Percentiles rank a stretch among this genome's conserved stretches.
phyloP scores from a whole-genome alignment of 2,329 filamentous ascomycete genomes.

The Xylaria sp. region DNA sequence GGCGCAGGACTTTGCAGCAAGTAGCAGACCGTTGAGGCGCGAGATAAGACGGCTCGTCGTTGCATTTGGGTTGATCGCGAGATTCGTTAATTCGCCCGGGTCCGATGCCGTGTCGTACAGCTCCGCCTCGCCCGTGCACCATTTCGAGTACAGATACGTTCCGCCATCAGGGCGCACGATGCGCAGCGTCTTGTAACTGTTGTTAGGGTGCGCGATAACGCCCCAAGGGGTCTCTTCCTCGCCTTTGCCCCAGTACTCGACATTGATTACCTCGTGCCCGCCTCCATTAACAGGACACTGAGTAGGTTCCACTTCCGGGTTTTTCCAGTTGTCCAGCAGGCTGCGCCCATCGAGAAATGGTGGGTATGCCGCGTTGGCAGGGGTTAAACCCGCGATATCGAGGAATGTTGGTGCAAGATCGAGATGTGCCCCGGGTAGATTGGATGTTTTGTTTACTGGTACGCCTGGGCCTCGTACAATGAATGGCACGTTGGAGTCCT shows the following conservation, averaged over 20 bases:
- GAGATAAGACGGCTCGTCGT: conserved; percentile 27
- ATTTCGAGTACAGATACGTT: conserved; percentile 32
- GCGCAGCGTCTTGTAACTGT: conserved; percentile 35
- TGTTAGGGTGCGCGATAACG: conserved; percentile 13
- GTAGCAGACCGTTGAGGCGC: conserved; percentile 32
- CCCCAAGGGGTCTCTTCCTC: conserved; percentile 28
- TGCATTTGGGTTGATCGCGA: conserved; percentile 38
- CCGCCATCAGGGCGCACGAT: conserved; percentile 29
- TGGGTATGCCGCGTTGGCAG: conserved; percentile 17
- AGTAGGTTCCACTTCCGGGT: conserved; percentile 5
- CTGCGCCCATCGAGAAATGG: conserved; percentile 35
- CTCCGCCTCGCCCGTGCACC: conserved; percentile 36
- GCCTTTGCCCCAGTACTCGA: conserved; percentile 37
- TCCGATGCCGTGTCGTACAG: conserved; percentile 34
- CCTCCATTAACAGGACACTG: conserved; percentile 23
- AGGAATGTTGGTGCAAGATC: conserved; percentile 37
- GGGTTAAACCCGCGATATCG: conserved; percentile 28
- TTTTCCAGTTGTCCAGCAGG: conserved; percentile 30
- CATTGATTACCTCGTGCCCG: conserved; percentile 33
- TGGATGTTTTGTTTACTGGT: conserved; percentile 27
- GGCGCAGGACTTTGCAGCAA: conserved; percentile 35
- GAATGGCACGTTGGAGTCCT: conserved; percentile 34
- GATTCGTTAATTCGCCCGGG: conserved; percentile 32
- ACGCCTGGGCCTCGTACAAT: conserved; percentile 35
- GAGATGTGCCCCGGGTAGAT: conserved; percentile 29